Evolutionary conservation across 441 rosid species (phyloP).

Genomic region (Eruca vesicaria): DNA sequence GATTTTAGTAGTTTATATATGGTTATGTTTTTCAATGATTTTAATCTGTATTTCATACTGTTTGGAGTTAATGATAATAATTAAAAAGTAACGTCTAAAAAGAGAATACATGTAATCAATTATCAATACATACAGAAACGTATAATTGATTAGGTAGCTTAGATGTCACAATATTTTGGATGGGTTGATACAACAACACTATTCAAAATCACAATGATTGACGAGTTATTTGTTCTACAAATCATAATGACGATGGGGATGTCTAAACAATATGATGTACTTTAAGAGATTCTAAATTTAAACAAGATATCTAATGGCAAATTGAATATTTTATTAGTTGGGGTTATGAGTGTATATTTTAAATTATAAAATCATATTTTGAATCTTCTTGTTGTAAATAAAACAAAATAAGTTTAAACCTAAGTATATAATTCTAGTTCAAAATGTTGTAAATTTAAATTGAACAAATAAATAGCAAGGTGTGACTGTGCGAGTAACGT

Average conservation of each 20-base stretch:
- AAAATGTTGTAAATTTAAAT: background rate
- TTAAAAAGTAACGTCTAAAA: no score
- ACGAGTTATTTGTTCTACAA: background rate
- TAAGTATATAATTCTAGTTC: background rate
- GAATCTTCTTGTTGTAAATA: no score
- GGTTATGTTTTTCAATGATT: background rate
- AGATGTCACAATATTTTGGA: slow-evolving; percentile 28
- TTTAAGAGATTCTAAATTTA: background rate
- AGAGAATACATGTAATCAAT: no score
- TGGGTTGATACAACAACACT: slow-evolving; percentile 29
- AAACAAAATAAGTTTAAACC: no score
- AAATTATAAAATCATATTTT: background rate
- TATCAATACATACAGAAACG: background rate
- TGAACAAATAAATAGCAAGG: background rate
- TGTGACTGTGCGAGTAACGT: background rate
- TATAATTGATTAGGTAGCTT: slow-evolving; percentile 27
- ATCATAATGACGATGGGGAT: slow-evolving; percentile 11
- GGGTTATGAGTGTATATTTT: background rate
- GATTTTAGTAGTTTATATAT: background rate
- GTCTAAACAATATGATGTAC: background rate
- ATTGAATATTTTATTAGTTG: background rate
- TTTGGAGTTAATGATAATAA: no score
- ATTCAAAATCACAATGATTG: slow-evolving; percentile 27
- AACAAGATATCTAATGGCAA: background rate
- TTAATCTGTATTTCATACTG: background rate